Conservation (phyloP, 352 stramenopile genomes). For the Elongisporangium prolatum region DNA sequence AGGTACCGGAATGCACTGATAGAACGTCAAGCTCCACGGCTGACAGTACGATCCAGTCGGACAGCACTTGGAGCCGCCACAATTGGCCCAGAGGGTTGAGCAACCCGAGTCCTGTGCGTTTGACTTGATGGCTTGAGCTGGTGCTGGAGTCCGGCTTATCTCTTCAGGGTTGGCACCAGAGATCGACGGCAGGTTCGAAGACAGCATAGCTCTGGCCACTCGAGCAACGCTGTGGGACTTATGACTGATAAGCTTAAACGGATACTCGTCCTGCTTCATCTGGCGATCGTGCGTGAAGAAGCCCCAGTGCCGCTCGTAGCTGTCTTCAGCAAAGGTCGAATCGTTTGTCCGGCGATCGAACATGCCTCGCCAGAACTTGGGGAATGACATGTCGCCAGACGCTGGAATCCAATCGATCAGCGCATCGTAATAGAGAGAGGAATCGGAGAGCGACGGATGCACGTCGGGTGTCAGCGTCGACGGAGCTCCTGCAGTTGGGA, state of each 20-base stretch:
- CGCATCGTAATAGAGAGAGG: conserved; percentile 20
- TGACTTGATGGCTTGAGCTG: background rate
- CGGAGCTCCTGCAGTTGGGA: background rate
- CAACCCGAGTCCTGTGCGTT: background rate
- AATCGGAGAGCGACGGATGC: background rate
- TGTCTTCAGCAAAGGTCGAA: conserved; percentile 21
- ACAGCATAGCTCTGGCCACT: background rate
- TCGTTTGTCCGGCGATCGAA: conserved; percentile 54
- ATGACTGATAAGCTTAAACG: background rate
- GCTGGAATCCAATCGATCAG: conserved; percentile 18
- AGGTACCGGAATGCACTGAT: conserved; percentile 44
- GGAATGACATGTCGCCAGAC: conserved; percentile 1
- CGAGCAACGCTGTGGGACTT: background rate
- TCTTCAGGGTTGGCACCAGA: background rate
- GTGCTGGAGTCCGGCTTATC: background rate
- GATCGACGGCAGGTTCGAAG: background rate
- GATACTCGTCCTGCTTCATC: conserved; percentile 33
- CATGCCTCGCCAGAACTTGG: conserved; percentile 53
- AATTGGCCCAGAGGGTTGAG: background rate
- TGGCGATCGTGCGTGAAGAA: conserved; percentile 44
- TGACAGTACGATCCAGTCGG: conserved; percentile 39
- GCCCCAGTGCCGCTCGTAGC: conserved; percentile 47
- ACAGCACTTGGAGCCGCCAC: conserved; percentile 30
- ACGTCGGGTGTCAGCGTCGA: background rate
- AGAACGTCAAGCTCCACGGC: conserved; percentile 53